These are phyloP conservation scores for Eucalyptus erythrocorys DNA, from an alignment of 345 rosid species.

Conservation along the genomic window DNA sequence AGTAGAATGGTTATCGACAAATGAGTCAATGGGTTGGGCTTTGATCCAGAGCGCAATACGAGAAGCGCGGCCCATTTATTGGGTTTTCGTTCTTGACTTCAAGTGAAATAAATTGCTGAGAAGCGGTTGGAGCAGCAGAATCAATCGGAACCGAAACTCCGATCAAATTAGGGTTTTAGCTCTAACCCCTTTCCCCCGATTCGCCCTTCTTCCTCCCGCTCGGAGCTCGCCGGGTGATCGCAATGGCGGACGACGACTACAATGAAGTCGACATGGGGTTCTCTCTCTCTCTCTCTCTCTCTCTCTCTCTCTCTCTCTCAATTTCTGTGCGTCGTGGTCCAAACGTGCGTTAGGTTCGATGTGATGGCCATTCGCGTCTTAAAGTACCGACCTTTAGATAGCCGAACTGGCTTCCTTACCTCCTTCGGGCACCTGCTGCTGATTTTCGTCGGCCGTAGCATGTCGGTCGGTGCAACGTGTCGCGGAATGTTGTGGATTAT, in stretches of 20 bases:
- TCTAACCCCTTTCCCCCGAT: background rate
- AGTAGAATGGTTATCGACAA: too few relatives aligned
- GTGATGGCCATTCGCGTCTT: background rate
- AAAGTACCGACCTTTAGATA: background rate
- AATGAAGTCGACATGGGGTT: slow-evolving; percentile 55
- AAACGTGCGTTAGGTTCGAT: background rate
- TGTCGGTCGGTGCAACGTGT: background rate
- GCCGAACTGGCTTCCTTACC: background rate
- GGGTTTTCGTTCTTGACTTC: background rate
- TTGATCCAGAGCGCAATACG: background rate
- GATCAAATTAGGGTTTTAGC: background rate
- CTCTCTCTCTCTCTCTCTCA: background rate
- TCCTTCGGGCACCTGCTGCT: background rate
- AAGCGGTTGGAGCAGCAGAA: background rate
- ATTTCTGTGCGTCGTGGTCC: background rate
- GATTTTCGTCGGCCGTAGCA: background rate
- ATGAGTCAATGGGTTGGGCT: background rate
- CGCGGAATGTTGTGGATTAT: background rate
- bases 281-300: background rate
- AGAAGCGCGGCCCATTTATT: background rate
- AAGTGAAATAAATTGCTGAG: background rate
- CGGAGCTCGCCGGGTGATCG: background rate
- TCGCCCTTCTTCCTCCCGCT: background rate
- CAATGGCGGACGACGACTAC: slow-evolving; percentile 77
- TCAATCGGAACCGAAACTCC: background rate